These are phyloP conservation scores for Diophrys appendiculata DNA, from an alignment of 73 alveolate species.

Conservation along the genomic window DNA sequence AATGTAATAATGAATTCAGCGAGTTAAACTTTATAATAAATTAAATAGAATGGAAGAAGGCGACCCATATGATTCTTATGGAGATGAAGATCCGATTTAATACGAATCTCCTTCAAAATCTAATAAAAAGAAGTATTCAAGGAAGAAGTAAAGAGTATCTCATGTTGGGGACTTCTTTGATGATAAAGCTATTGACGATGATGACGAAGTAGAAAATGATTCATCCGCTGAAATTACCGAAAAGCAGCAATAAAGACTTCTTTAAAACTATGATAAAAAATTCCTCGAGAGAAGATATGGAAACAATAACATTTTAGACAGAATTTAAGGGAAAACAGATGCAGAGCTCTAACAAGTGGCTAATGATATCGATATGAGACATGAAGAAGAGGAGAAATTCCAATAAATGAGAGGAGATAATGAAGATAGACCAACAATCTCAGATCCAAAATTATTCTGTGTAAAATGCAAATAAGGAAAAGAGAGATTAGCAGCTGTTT, in stretches of 20 bases:
- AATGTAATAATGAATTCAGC: no score
- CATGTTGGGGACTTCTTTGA: no score
- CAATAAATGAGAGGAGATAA: slow-evolving; percentile 47
- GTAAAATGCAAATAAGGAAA: slow-evolving; percentile 81
- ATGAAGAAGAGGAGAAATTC: slow-evolving; percentile 63
- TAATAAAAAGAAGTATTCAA: no score
- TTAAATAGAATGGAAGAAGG: no score
- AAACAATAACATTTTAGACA: background rate
- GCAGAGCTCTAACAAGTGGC: slow-evolving; percentile 7
- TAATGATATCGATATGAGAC: slow-evolving; percentile 58
- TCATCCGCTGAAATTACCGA: slow-evolving; percentile 39
- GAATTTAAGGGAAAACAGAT: background rate
- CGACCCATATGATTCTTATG: no score
- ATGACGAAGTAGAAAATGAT: slow-evolving; percentile 51
- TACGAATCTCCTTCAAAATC: no score
- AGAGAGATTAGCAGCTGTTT: slow-evolving; percentile 79
- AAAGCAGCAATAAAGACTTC: slow-evolving; percentile 17
- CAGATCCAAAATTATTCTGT: slow-evolving; percentile 87
- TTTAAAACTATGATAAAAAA: slow-evolving; percentile 5
- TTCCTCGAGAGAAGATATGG: background rate
- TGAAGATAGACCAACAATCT: slow-evolving; percentile 69
- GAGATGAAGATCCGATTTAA: no score
- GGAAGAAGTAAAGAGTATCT: no score
- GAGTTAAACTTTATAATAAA: no score
- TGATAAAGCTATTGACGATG: slow-evolving; percentile 69